Evolutionary conservation across 305 asterid species (phyloP), one percentile per base, ranked within the genome.

Genomic region (Plantago rigida): DNA sequence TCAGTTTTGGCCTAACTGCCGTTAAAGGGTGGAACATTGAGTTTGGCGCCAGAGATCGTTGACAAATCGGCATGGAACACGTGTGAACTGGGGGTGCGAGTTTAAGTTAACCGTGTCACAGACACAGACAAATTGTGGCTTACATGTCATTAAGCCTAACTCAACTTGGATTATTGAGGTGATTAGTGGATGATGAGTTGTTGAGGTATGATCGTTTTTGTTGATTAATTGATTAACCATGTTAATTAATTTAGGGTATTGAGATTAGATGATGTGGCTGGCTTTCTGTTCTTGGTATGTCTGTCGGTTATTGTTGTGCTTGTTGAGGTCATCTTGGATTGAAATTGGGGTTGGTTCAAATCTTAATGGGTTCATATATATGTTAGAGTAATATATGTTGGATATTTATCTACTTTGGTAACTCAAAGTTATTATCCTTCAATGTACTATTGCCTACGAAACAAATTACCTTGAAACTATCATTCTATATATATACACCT

Each of bases 61-160:
- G 87, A 85, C 86, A 81, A 76, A 42, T 50, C 13, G 44, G 3
- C 0, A 64, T 61, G 3, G 64, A 36, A 36, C 44, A 36, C 44
- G 44, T 36, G 9, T 36, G 52, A 72, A 53, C 67, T 58, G 69
- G 58, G 59, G n/a, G 29, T 2, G 49, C 58, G 47, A 52, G 59
- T 68, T 59, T 69, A 41, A 50, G 45, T 34, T 50, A 41, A 66
- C 46, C 66, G 64, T 58, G 63, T 44, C 2, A 22, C 2, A 22
- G 70, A 56, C 61, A 54, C 2, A 22, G 70, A 56, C 61, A 54
- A 65, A 26, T 53, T 74, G 82, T 79, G 86, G 79, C 77, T 77
- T 78, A 80, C 86, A 83, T 83, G 94, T 80, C 89, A 83, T 71
- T 65, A 80, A 82, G 84, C 92, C 94, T 81, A 81, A 87, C 81